Base-by-base conservation (phyloP, 2,329 filamentous ascomycete genomes). In the Clarireedia homoeocarpa region DNA sequence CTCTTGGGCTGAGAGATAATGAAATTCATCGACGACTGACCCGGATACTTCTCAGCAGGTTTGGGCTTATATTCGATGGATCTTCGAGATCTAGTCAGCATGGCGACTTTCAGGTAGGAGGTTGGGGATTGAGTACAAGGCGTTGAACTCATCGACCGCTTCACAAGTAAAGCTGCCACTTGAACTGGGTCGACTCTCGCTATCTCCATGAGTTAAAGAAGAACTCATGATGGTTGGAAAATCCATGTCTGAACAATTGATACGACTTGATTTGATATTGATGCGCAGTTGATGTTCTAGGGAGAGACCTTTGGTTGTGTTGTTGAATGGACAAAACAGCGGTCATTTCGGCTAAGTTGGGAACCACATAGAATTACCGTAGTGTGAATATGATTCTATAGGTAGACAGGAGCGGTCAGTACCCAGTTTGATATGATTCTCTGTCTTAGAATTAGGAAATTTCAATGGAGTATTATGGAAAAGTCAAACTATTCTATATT, bases 11-110 rank as follows among this genome's bases (percentile, higher is more conserved):
- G 49, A 23, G 5, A n/a, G 15, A 34, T 7, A 52, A 36, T 14
- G 15, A 48, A 17, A 20, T 36, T 4, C 39, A 20, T 40, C 10
- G 24, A 49, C n/a, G 15, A 58, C 56, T 51, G 20, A 63, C 63
- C 61, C 34, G 63, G 62, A 55, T 63, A 65, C 49, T 63, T 65
- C 50, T 62, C 59, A 44, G 48, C 48, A 26, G 55, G 51, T 30
- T 60, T 59, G 7, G 54, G 23, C 46, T 58, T 62, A 24, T 63
- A 47, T 30, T 48, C 36, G 36, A 50, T 51, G 7, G 44, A 45
- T 47, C 36, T 60, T 44, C 36, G 38, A 51, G 15, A 27, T 14
- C 9, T 7, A n/a, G 14, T 20, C 48, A 23, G 36, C 17, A 27
- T 42, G 15, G 34, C 20, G 2, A 15, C 24, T 6, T 15, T 36